phyloP scores from a whole-genome alignment of 192 early-diverging fungal genomes.

The Podochytrium sp. region DNA sequence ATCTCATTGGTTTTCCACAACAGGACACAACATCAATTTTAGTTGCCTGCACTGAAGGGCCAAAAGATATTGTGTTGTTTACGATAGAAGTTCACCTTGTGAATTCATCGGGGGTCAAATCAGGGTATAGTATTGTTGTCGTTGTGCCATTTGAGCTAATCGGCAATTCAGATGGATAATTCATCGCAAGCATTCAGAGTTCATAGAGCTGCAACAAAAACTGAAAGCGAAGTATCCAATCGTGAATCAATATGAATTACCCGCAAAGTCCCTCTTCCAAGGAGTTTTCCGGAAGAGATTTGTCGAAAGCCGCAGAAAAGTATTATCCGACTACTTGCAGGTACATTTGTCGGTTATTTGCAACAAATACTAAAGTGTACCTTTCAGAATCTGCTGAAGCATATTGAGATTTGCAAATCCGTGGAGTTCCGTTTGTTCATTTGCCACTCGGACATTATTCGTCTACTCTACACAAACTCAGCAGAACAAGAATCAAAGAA shows the following conservation, averaged over 20 bases:
- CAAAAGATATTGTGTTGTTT: constrained; percentile 36
- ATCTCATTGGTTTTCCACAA: constrained; percentile 1
- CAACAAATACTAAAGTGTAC: too few species aligned
- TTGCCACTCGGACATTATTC: constrained; percentile 48
- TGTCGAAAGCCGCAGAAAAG: constrained; percentile 70
- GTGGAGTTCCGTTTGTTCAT: constrained; percentile 73
- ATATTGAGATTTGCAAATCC: constrained; percentile 67
- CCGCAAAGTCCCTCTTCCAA: constrained; percentile 65
- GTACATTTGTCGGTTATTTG: background rate
- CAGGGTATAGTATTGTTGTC: background rate
- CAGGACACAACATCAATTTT: constrained; percentile 26
- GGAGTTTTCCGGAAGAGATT: constrained; percentile 63
- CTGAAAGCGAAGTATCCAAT: constrained; percentile 61
- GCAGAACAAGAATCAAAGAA: background rate
- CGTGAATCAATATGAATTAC: constrained; percentile 73
- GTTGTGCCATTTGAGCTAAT: background rate
- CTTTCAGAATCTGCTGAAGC: constrained; percentile 63
- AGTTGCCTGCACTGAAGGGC: constrained; percentile 24
- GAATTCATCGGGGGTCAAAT: constrained; percentile 18
- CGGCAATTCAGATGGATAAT: constrained; percentile 36
- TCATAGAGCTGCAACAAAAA: constrained; percentile 76
- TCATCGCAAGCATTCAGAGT: constrained; percentile 79
- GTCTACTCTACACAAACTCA: constrained; percentile 8
- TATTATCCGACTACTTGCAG: constrained; percentile 75
- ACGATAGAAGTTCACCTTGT: constrained; percentile 30